Evolutionary conservation across 192 early-diverging fungal species (phyloP), one percentile per base, ranked within the genome.

Genomic region (Pecoramyces ruminantium): DNA sequence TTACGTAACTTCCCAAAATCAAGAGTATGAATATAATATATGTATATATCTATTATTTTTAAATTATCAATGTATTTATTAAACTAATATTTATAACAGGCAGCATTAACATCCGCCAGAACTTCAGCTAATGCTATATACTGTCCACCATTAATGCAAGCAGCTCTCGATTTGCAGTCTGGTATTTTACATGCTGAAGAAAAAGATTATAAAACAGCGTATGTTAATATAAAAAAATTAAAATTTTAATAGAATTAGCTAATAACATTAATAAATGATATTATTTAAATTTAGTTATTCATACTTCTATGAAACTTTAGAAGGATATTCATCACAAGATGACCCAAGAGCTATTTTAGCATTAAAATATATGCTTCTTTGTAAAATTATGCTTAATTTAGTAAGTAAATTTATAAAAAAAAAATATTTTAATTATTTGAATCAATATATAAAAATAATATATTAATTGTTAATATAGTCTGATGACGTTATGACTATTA

Each of bases 301-400:
- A 78, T 99, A 98, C 90, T 99, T 99, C 87, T 98, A 96, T 82
- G 98, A 99, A 86, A 96, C 96, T 8, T 89, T 98, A 83, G 98
- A 99, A 83, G 95, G 95, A 9, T 95, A 92, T 82, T 91, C 95
- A 13, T 90, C 90, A n/a, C 91, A 95, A 82, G 96, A 96, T 30
- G 95, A 97, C 83, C 83, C 92, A 39, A 89, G 92, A 78, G 96
- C 95, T 78, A 90, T 98, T 16, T 88, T 93, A 79, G 96, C 95
- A 6, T 88, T 99, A 82, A 97, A 97, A 84, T 99, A 98, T 88
- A 96, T 99, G 96, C 85, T 99, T 78, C 89, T 99, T 77, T 98
- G 96, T 91, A 98, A 99, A 85, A 95, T 99, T 82, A 99, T 99
- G 98, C 89, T 97, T 51, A 97, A 96, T 88, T 84, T 94, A 89